phyloP scores from a whole-genome alignment of 352 stramenopile species.

The Phytopythium boreale region DNA sequence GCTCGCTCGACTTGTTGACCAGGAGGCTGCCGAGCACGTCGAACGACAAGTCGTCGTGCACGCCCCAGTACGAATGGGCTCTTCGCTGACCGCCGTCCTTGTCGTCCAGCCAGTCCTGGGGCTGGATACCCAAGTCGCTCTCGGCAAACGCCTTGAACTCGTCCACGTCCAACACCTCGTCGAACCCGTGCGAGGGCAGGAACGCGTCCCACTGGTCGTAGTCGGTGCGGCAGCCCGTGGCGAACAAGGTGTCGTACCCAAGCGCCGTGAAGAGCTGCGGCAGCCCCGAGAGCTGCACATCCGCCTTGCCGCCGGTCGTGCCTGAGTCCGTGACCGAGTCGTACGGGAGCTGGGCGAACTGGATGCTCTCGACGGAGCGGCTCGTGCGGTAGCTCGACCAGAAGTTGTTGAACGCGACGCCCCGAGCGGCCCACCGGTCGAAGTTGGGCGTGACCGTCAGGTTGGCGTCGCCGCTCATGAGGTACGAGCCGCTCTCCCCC shows the following conservation, averaged over 20 bases:
- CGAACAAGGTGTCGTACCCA: slow-evolving; percentile 48
- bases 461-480: slow-evolving; percentile 25
- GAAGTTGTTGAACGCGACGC: slow-evolving; percentile 48
- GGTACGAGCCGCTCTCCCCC: slow-evolving; percentile 20
- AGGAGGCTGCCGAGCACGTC: slow-evolving; percentile 44
- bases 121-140: slow-evolving; percentile 25
- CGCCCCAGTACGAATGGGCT: slow-evolving; percentile 30
- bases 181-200: slow-evolving; percentile 46
- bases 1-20: slow-evolving; percentile 40
- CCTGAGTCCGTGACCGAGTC: slow-evolving; percentile 33
- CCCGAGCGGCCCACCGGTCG: slow-evolving; percentile 41
- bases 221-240: slow-evolving; percentile 33
- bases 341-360: slow-evolving; percentile 50
- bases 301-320: slow-evolving; percentile 24
- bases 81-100: slow-evolving; percentile 12
- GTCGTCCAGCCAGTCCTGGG: slow-evolving; percentile 27
- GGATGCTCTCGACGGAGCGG: slow-evolving; percentile 49
- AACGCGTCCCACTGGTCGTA: slow-evolving; percentile 57
- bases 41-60: slow-evolving; percentile 54
- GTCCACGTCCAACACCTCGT: slow-evolving; percentile 31
- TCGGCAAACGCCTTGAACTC: slow-evolving; percentile 41
- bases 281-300: slow-evolving; percentile 31
- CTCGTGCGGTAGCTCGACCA: slow-evolving; percentile 64
- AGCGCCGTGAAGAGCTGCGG: slow-evolving; percentile 51
- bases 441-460: slow-evolving; percentile 48